Conservation (phyloP, 2,329 filamentous ascomycete genomes). For the Dendryphion nanum region DNA sequence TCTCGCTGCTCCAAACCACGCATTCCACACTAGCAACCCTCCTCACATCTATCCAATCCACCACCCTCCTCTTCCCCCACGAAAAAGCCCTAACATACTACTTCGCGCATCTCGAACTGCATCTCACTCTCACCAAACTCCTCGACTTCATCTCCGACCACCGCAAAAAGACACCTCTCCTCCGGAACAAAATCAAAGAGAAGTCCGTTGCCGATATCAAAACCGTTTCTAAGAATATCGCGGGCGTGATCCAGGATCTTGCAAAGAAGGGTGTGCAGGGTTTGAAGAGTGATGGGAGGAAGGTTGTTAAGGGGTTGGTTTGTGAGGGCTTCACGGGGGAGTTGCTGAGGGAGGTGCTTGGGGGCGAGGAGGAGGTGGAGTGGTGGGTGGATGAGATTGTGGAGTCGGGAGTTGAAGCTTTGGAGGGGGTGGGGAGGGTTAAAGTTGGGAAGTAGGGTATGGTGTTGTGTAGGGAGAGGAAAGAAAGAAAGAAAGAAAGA, state of each 20-base stretch:
- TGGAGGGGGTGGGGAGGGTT: slow-evolving; percentile 31
- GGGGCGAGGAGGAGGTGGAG: slow-evolving; percentile 22
- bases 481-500: not conserved
- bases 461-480: not conserved
- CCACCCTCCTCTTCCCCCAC: slow-evolving; percentile 13
- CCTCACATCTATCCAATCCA: not conserved
- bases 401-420: slow-evolving; percentile 29
- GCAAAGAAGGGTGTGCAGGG: slow-evolving; percentile 16
- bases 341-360: slow-evolving; percentile 12
- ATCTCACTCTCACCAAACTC: slow-evolving; percentile 14
- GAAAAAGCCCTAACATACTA: slow-evolving; percentile 22
- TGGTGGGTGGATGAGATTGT: slow-evolving; percentile 29
- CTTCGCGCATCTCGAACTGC: slow-evolving; percentile 24
- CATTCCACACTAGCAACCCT: not conserved
- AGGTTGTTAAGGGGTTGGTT: slow-evolving; percentile 20
- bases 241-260: slow-evolving; percentile 12
- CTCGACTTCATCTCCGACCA: slow-evolving; percentile 13
- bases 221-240: slow-evolving; percentile 4
- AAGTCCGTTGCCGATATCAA: not conserved
- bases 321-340: slow-evolving; percentile 22
- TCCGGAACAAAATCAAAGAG: slow-evolving; percentile 13
- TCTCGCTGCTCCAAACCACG: not conserved
- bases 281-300: slow-evolving; percentile 19
- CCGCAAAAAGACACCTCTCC: slow-evolving; percentile 17
- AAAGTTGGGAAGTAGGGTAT: slow-evolving; percentile 26